Base-by-base conservation (phyloP, 257 asterid species). In the Solanum gandarillasii region DNA sequence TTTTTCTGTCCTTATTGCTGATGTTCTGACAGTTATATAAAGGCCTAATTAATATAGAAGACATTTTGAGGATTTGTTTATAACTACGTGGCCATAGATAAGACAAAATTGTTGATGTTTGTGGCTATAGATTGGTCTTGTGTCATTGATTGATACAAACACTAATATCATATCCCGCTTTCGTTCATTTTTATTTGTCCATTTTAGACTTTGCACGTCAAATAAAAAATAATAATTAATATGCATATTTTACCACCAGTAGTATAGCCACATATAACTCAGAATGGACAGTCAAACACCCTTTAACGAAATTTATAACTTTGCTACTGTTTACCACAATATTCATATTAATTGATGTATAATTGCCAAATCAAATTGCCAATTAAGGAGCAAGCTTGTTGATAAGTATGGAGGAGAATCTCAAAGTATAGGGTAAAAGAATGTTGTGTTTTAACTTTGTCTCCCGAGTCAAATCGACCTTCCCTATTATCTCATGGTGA, bases 271-370 rank as follows among this genome's bases (percentile, higher is more conserved):
- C 10, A 6, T 55, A 18, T 55, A 55, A 8, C 10, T 18, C n/a
- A 6, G n/a, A 4, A 0, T 55, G 1, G n/a, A 55, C 10, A 14
- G 21, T 2, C 0, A 55, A 55, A 55, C 0, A 55, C 2, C 1
- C 4, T 55, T 55, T 18, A 55, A 55, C 0, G 0, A 6, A 55
- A 18, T 55, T 55, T 18, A 1, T 55, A 0, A 18, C 4, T 55
- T 55, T 55, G 4, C 2, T 18, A 55, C 1, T 18, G 1, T 18
- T 18, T 6, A 6, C 2, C 67, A 55, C 25, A 7, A 20, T 20
- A 55, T 55, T 20, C 67, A 20, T 18, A 55, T 55, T 55, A 55
- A 55, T 55, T 55, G 25, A 55, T 55, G 1, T 20, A 55, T 55
- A 55, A 16, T 55, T 55, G n/a, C 23, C 4, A 18, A 16, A 52